These are phyloP conservation scores for Verbascum thapsus DNA, from an alignment of 257 asterid species.

Conservation along the genomic window DNA sequence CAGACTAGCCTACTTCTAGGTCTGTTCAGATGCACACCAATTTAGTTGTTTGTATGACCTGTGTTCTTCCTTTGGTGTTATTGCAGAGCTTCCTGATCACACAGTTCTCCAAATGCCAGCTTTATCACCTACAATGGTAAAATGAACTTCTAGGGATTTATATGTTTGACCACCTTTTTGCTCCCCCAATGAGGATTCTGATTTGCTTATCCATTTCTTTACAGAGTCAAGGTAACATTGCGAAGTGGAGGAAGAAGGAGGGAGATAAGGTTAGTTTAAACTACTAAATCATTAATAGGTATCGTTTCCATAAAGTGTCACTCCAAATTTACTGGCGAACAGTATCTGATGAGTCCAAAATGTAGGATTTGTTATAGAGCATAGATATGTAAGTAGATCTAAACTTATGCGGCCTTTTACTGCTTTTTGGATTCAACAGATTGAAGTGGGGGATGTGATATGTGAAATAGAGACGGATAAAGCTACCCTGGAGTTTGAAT, in stretches of 20 bases:
- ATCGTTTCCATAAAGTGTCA: conserved; percentile 9
- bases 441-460: conserved; percentile 89
- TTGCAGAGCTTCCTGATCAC: conserved; percentile 72
- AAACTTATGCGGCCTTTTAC: conserved; percentile 29
- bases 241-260: conserved; percentile 89
- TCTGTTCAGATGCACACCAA: neutral
- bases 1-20: neutral
- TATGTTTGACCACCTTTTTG: conserved; percentile 5
- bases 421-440: conserved; percentile 55
- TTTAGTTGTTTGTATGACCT: conserved; percentile 5
- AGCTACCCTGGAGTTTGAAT: conserved; percentile 94
- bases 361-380: conserved; percentile 5
- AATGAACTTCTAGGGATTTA: conserved; percentile 27
- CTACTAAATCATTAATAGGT: conserved; percentile 23
- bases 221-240: conserved; percentile 95
- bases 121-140: conserved; percentile 98
- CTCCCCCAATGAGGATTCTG: conserved; percentile 12
- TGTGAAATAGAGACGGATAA: conserved; percentile 98
- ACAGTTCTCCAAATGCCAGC: conserved; percentile 90
- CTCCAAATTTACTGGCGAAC: conserved; percentile 17
- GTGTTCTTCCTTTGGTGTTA: conserved; percentile 22
- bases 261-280: conserved; percentile 88
- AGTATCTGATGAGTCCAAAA: conserved; percentile 17
- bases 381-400: conserved; percentile 20
- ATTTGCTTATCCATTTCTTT: conserved; percentile 36